Evolutionary conservation across 2,329 filamentous ascomycete genomes (phyloP).

Genomic region (Fusarium nelsonii): DNA sequence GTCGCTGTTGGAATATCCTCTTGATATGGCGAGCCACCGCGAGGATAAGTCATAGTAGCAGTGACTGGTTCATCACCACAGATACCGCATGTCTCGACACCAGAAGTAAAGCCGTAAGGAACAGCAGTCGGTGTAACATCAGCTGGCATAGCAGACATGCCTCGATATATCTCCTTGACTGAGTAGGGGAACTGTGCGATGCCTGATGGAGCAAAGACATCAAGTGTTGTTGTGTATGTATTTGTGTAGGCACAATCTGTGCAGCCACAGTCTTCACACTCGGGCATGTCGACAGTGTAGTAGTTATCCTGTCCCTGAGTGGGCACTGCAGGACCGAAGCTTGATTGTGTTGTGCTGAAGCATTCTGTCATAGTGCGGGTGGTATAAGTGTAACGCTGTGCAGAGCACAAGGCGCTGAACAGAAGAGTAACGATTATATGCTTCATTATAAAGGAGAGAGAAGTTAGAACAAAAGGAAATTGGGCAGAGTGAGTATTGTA

Average conservation of each 20-base stretch:
- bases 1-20: conserved; percentile 26
- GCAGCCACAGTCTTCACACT: conserved; percentile 44
- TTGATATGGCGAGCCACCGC: conserved; percentile 41
- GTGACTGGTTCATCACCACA: conserved; percentile 42
- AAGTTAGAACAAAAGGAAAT: background rate
- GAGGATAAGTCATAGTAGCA: conserved; percentile 47
- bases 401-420: conserved; percentile 14
- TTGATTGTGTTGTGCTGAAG: conserved; percentile 42
- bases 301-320: conserved; percentile 41
- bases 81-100: conserved; percentile 34
- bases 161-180: conserved; percentile 46
- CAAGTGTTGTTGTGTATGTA: conserved; percentile 43
- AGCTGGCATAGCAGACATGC: conserved; percentile 43
- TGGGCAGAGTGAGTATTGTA: conserved; percentile 1
- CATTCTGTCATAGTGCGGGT: conserved; percentile 45
- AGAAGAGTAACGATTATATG: conserved; percentile 17
- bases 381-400: conserved; percentile 45
- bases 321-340: conserved; percentile 41
- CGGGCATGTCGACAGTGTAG: conserved; percentile 45
- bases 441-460: conserved; percentile 36
- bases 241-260: conserved; percentile 43
- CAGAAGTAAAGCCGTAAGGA: conserved; percentile 44
- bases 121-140: conserved; percentile 33
- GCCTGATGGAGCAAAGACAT: conserved; percentile 41
- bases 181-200: conserved; percentile 36